A percentile compares a stretch with the other conserved stretches of the same genome.
Evolutionary conservation across 129 eudicot genomes (phyloP).

Genomic region (Apium graveolens): DNA sequence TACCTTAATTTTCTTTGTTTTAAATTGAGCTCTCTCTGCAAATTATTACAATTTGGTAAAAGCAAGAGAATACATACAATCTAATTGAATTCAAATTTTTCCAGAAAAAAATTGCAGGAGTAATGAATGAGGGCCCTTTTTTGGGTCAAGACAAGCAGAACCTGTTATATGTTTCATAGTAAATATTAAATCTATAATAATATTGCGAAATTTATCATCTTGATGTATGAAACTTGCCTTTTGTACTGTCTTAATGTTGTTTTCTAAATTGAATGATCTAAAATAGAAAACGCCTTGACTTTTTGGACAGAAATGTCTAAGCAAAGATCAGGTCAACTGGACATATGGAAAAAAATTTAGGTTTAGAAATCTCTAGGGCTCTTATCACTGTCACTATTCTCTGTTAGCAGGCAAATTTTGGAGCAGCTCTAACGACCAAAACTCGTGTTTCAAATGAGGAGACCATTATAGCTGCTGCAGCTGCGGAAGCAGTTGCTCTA

Average conservation of each 20-base stretch:
- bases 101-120: not conserved
- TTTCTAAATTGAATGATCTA: not conserved
- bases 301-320: not conserved
- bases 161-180: not conserved
- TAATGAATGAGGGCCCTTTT: not conserved
- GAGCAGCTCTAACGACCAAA: conserved; percentile 41
- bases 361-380: not conserved
- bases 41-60: not conserved
- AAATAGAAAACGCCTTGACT: not conserved
- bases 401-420: conserved; percentile 39
- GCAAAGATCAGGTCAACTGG: not conserved
- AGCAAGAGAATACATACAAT: not conserved
- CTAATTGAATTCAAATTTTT: not conserved
- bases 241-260: not conserved
- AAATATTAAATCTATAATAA: not conserved
- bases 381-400: conserved; percentile 3
- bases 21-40: not conserved
- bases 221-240: not conserved
- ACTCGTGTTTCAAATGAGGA: conserved; percentile 45
- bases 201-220: not conserved
- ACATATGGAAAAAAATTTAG: not conserved
- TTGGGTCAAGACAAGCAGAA: not conserved
- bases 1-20: not conserved
- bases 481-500: conserved; percentile 87
- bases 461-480: conserved; percentile 59